Conservation (phyloP, 176 grass and related monocot genomes). For the Puya raimondii region DNA sequence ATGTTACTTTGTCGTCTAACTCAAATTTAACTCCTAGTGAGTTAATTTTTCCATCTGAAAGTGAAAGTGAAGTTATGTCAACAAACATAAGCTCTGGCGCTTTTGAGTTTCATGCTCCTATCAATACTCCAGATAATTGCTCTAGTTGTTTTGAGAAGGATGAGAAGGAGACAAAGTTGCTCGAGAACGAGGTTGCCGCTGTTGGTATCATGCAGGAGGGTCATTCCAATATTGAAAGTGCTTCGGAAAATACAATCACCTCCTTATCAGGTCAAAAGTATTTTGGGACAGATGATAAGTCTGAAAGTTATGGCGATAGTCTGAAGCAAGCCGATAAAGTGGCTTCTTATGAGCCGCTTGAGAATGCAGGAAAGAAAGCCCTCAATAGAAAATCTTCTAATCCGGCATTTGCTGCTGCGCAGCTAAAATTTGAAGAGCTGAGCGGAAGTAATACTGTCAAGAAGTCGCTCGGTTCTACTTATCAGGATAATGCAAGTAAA, state of each 20-base stretch:
- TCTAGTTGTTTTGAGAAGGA: conserved; percentile 13
- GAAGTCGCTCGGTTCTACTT: conserved; percentile 36
- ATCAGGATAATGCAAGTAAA: conserved; percentile 37
- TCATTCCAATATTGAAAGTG: conserved; percentile 19
- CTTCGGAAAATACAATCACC: conserved; percentile 20
- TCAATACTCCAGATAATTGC: conserved; percentile 22
- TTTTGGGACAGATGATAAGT: conserved; percentile 28
- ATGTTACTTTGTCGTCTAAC: conserved; percentile 25
- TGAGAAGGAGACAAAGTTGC: conserved; percentile 32
- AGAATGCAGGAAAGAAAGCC: conserved; percentile 38
- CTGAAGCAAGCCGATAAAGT: conserved; percentile 14
- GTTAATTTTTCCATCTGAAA: background rate
- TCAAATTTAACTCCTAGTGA: conserved; percentile 15
- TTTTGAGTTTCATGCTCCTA: conserved; percentile 17
- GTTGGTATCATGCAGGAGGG: conserved; percentile 2
- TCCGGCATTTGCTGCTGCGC: conserved; percentile 82
- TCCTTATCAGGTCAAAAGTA: conserved; percentile 23
- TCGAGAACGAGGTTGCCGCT: conserved; percentile 25
- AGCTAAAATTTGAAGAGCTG: conserved; percentile 84
- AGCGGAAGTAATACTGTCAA: conserved; percentile 40
- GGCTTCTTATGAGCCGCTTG: conserved; percentile 28
- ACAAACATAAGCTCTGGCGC: conserved; percentile 4
- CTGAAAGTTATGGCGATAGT: conserved; percentile 27
- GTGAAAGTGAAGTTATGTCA: background rate
- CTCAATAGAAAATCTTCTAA: conserved; percentile 46